Evolutionary conservation across 2,329 filamentous ascomycete species (phyloP), one percentile per base, ranked within the genome.

Genomic region (Penicillium decumbens): DNA sequence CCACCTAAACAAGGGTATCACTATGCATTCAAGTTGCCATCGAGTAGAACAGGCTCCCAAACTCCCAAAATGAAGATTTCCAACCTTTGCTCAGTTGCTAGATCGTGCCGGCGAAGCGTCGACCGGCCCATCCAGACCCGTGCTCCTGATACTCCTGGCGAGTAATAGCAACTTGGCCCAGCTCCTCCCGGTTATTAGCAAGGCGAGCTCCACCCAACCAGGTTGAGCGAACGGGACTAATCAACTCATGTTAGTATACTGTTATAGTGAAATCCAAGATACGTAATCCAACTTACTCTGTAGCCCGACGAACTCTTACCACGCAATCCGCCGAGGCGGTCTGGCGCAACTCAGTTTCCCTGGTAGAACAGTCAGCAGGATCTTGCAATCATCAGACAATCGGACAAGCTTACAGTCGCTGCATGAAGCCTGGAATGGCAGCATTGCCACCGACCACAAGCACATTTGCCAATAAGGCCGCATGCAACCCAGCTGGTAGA

Each of bases 71-170:
- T 40, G 38, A 40, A 40, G 10, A 40, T 27, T 27, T n/a, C 2
- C 37, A 39, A 23, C 23, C 9, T 40, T 40, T 15, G 24, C 38
- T 40, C 23, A 27, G 38, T 37, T n/a, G 24, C 4, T 47, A 66
- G 27, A 61, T 30, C 27, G 54, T 51, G 24, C 74, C 73, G 12
- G 74, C 75, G 65, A 95, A 93, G 64, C 81, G 88, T 61, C 82
- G 84, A 25, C 82, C 82, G 23, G 88, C 78, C 88, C 88, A 92
- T 1, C 74, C 75, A 47, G 80, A 81, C 7, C 93, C 93, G 64
- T 90, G 73, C 69, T 98, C 93, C 44, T 93, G 83, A 67, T 98
- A 98, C 65, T 98, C 89, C 53, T 87, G 80, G 65, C 88, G 89
- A 0, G 88, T 93, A n/a, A 96, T 87, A 1, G 83, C 79, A 10